These are phyloP conservation scores for Annulohypoxylon truncatum DNA, from an alignment of 2,329 filamentous ascomycete species.

Conservation along the genomic window DNA sequence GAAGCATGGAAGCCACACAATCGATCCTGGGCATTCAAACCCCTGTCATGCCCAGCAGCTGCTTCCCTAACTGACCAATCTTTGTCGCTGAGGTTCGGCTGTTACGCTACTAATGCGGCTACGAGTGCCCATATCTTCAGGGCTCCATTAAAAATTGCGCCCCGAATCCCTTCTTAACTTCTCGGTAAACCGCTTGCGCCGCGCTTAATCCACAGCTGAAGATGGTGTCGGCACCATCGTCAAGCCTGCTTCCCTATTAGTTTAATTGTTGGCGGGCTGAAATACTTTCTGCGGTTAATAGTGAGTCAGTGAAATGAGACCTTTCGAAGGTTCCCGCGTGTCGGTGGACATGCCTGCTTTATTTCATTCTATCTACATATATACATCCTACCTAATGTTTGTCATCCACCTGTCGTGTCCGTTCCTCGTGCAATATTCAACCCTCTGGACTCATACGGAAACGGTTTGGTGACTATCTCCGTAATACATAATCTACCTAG, in stretches of 20 bases:
- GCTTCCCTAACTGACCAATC: conserved; percentile 12
- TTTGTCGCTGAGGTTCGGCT: neutral
- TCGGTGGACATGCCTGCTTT: neutral
- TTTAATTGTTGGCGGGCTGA: conserved; percentile 11
- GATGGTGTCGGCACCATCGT: neutral
- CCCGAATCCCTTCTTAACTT: conserved; percentile 1
- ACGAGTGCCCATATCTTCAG: neutral
- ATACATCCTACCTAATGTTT: neutral
- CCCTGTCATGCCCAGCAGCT: neutral
- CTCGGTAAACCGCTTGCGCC: neutral
- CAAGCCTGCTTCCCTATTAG: neutral
- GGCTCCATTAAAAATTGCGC: conserved; percentile 4
- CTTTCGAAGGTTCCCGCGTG: neutral
- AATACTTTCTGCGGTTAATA: conserved; percentile 4
- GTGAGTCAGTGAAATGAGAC: neutral
- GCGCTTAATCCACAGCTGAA: conserved; percentile 12
- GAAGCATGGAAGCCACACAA: neutral
- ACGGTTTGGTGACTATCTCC: neutral
- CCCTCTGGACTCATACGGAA: neutral
- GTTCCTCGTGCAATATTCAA: neutral
- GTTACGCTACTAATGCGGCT: conserved; percentile 15
- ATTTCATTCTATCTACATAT: neutral
- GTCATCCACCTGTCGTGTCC: neutral
- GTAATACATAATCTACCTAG: conserved; percentile 13
- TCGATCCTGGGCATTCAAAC: neutral